Evolutionary conservation across 1,139 yeast species (phyloP).

Genomic region (Candida tropicalis): DNA sequence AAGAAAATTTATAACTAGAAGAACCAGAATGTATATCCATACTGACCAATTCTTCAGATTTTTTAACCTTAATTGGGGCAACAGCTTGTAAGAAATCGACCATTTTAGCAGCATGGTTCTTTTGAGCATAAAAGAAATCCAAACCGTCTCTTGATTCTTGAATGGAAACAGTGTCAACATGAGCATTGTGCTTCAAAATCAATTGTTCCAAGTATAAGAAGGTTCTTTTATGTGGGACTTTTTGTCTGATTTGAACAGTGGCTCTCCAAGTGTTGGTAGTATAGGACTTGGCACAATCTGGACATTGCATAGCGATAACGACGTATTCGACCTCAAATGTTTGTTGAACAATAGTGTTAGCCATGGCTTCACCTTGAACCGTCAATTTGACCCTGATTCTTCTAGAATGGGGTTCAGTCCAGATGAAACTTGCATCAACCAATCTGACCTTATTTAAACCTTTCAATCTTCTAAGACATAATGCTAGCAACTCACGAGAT

Average conservation of each 20-base stretch:
- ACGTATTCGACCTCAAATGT: constrained; percentile 93
- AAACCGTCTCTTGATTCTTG: constrained; percentile 93
- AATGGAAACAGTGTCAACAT: constrained; percentile 89
- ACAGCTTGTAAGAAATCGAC: constrained; percentile 85
- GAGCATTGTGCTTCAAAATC: constrained; percentile 91
- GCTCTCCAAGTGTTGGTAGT: constrained; percentile 99
- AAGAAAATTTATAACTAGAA: constrained; percentile 86
- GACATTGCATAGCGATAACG: constrained; percentile 95
- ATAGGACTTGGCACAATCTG: constrained; percentile 96
- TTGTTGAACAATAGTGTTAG: constrained; percentile 91
- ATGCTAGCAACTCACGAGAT: constrained; percentile 87
- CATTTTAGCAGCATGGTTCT: constrained; percentile 92
- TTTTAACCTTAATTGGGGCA: constrained; percentile 83
- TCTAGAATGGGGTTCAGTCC: constrained; percentile 99
- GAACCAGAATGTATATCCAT: constrained; percentile 92
- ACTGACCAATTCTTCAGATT: constrained; percentile 89
- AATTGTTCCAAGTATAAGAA: constrained; percentile 93
- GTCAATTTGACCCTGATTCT: constrained; percentile 88
- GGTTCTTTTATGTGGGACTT: constrained; percentile 95
- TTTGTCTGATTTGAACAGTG: constrained; percentile 94
- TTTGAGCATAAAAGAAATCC: constrained; percentile 88
- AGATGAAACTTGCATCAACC: constrained; percentile 90
- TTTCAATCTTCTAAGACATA: constrained; percentile 83
- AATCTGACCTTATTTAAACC: constrained; percentile 88
- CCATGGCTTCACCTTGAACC: constrained; percentile 95